Evolutionary conservation across 169 alveolate genomes (phyloP).

Genomic region (Cryptosporidium bovis): DNA sequence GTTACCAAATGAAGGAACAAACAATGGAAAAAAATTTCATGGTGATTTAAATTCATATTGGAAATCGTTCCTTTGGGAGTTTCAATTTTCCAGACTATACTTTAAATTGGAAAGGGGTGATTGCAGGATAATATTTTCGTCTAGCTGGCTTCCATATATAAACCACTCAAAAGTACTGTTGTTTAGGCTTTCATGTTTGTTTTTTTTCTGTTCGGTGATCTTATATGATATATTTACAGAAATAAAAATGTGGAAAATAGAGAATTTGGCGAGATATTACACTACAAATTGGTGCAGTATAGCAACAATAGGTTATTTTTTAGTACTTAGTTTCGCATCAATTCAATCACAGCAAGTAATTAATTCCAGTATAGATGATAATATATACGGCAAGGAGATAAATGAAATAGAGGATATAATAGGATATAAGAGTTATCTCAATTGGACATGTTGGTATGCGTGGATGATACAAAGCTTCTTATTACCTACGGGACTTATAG

Average conservation of each 20-base stretch:
- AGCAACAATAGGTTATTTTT: slow-evolving; percentile 66
- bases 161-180: slow-evolving; percentile 43
- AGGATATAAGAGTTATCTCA: slow-evolving; percentile 25
- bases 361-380: slow-evolving; percentile 20
- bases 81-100: slow-evolving; percentile 56
- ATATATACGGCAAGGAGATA: slow-evolving; percentile 34
- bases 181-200: slow-evolving; percentile 37
- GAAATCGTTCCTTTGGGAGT: slow-evolving; percentile 70
- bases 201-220: slow-evolving; percentile 11
- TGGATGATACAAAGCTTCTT: slow-evolving; percentile 73
- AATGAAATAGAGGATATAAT: slow-evolving; percentile 46
- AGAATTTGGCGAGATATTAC: slow-evolving; percentile 57
- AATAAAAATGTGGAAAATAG: slow-evolving; percentile 68
- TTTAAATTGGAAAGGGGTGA: slow-evolving; percentile 63
- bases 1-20: slow-evolving; percentile 3
- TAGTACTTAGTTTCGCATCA: slow-evolving; percentile 46
- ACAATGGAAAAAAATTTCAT: slow-evolving; percentile 11
- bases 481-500: slow-evolving; percentile 68
- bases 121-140: slow-evolving; percentile 60
- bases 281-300: slow-evolving; percentile 73
- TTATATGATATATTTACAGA: slow-evolving; percentile 61
- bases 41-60: slow-evolving; percentile 21
- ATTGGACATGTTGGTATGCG: slow-evolving; percentile 73
- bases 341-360: slow-evolving; percentile 14
- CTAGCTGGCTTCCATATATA: slow-evolving; percentile 59